Conservation (phyloP, 805 yeast species). For the Jamesozyma rosinii region DNA sequence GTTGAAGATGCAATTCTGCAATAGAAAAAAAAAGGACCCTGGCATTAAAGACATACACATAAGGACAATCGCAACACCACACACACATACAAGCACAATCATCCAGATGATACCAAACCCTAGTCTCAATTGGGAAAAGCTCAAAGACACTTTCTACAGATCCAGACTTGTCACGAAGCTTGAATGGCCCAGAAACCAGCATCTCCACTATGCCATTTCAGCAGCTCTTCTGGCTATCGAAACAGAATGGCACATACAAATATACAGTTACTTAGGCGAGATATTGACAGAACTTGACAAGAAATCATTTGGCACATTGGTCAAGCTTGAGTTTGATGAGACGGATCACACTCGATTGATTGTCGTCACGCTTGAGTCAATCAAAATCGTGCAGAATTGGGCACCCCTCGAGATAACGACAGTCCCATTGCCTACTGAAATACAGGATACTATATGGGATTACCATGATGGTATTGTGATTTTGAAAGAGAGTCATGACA, state of each 20-base stretch:
- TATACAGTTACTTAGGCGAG: conserved; percentile 34
- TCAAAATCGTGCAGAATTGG: conserved; percentile 15
- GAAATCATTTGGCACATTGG: conserved; percentile 10
- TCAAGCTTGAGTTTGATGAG: conserved; percentile 17
- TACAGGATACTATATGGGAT: conserved; percentile 26
- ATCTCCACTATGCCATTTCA: conserved; percentile 31
- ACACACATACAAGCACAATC: not conserved
- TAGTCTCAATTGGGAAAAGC: conserved; percentile 64
- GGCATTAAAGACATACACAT: too few species aligned
- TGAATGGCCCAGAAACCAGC: conserved; percentile 12
- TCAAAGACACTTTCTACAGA: conserved; percentile 61
- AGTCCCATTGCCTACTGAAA: conserved; percentile 6
- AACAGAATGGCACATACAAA: conserved; percentile 20
- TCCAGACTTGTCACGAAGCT: conserved; percentile 31
- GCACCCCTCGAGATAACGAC: conserved; percentile 14
- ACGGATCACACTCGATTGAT: conserved; percentile 7
- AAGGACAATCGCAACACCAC: too few species aligned
- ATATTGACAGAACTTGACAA: conserved; percentile 7
- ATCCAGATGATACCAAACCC: conserved; percentile 25
- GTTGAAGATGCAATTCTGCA: too few species aligned
- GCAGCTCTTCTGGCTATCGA: conserved; percentile 37
- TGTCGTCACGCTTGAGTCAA: conserved; percentile 11
- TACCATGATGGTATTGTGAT: conserved; percentile 18
- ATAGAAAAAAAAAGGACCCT: too few species aligned
- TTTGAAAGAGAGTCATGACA: conserved; percentile 16